These are phyloP conservation scores for Chaetomium sp. DNA, from an alignment of 2,329 filamentous ascomycete species.

Conservation along the genomic window DNA sequence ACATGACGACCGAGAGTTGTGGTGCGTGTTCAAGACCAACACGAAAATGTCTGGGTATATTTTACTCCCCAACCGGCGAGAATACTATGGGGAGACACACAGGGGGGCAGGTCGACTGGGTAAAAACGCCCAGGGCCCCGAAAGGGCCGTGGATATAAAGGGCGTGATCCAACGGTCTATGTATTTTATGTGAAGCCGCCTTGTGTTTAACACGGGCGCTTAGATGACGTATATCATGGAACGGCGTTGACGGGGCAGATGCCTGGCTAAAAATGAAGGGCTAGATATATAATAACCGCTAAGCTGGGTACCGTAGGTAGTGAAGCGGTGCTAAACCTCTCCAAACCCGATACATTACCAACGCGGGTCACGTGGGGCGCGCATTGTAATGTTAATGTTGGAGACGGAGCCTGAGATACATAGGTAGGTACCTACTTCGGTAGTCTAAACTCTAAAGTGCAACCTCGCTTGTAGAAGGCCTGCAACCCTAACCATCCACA, in stretches of 20 bases:
- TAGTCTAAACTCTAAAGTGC: too few species aligned
- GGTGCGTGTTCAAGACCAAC: not conserved
- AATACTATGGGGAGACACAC: not conserved
- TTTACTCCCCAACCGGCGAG: not conserved
- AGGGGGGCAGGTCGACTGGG: not conserved
- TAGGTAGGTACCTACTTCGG: too few species aligned
- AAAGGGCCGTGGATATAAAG: conserved; percentile 3
- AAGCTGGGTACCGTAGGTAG: too few species aligned
- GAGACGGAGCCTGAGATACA: too few species aligned
- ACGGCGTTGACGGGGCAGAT: conserved; percentile 24
- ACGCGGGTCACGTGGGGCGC: too few species aligned
- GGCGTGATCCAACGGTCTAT: not conserved
- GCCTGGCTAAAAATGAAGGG: too few species aligned
- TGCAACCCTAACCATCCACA: too few species aligned
- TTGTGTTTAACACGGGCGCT: not conserved
- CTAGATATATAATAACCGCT: too few species aligned
- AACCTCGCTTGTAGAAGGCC: too few species aligned
- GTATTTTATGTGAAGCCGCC: conserved; percentile 3
- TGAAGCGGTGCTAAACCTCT: too few species aligned
- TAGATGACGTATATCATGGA: conserved; percentile 25
- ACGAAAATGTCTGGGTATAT: not conserved
- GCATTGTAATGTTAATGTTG: too few species aligned
- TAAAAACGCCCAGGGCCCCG: not conserved
- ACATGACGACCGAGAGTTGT: not conserved
- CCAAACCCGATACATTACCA: too few species aligned